Percentiles rank a stretch among this genome's conserved stretches.
Evolutionary conservation across 352 stramenopile genomes (phyloP).

Genomic region (Phytophthora podocarpi): DNA sequence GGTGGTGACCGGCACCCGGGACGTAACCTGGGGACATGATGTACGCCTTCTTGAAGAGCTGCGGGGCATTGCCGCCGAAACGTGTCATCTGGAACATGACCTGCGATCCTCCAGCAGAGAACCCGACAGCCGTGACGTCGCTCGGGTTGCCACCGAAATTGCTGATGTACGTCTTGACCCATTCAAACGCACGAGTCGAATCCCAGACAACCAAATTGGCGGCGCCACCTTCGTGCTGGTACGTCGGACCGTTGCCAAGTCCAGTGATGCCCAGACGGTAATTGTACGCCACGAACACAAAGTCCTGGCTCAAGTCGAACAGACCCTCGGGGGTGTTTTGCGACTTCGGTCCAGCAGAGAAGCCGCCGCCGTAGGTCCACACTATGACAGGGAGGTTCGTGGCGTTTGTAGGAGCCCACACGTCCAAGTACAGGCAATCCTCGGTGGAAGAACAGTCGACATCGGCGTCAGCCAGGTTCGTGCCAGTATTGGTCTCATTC

Average conservation of each 20-base stretch:
- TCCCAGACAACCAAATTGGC: constrained; percentile 36
- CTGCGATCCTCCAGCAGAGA: constrained; percentile 32
- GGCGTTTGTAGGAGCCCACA: constrained; percentile 32
- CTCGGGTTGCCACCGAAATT: constrained; percentile 46
- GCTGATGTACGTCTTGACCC: constrained; percentile 43
- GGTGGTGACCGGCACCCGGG: constrained; percentile 25
- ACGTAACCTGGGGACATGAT: constrained; percentile 32
- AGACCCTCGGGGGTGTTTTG: constrained; percentile 26
- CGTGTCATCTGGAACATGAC: constrained; percentile 36
- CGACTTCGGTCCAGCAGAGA: constrained; percentile 31
- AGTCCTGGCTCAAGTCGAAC: constrained; percentile 31
- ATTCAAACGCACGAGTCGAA: constrained; percentile 36
- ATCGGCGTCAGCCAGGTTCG: constrained; percentile 31
- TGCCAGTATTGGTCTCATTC: constrained; percentile 26
- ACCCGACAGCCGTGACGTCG: constrained; percentile 40
- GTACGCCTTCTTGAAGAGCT: constrained; percentile 37
- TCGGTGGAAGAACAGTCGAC: constrained; percentile 28
- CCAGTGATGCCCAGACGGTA: constrained; percentile 42
- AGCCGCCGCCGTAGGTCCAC: constrained; percentile 39
- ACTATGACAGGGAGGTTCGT: constrained; percentile 39
- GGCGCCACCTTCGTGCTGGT: constrained; percentile 36
- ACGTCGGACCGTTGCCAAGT: constrained; percentile 21
- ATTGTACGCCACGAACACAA: constrained; percentile 45
- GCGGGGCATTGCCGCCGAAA: constrained; percentile 24
- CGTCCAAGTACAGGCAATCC: constrained; percentile 45